A percentile compares a stretch with the other conserved stretches of the same genome.
Evolutionary conservation across 2,329 filamentous ascomycete species (phyloP).

Genomic region (Ascochyta rabiei): DNA sequence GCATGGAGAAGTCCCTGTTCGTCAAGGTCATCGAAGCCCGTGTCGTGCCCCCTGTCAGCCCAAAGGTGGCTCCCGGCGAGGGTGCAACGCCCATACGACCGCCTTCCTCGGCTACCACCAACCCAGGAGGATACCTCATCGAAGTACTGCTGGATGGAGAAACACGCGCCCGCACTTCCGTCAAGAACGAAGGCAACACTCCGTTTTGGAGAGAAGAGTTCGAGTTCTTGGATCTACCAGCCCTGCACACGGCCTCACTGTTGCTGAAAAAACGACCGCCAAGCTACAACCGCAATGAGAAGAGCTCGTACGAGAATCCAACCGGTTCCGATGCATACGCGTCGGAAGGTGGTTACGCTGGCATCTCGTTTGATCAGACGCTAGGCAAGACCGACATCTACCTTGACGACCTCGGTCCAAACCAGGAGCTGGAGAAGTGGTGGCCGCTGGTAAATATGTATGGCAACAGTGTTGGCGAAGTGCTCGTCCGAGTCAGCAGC

Average conservation of each 20-base stretch:
- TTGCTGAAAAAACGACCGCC: constrained; percentile 68
- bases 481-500: constrained; percentile 81
- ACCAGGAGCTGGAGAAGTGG: constrained; percentile 83
- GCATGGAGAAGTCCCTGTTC: constrained; percentile 67
- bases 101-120: constrained; percentile 38
- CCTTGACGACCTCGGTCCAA: constrained; percentile 76
- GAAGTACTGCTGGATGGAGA: constrained; percentile 83
- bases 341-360: constrained; percentile 52
- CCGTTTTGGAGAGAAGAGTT: constrained; percentile 86
- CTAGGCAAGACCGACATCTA: constrained; percentile 81
- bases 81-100: constrained; percentile 36
- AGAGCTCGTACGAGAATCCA: constrained; percentile 46
- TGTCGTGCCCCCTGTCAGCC: constrained; percentile 51
- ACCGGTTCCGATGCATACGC: constrained; percentile 38
- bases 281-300: constrained; percentile 46
- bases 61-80: constrained; percentile 38
- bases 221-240: constrained; percentile 75
- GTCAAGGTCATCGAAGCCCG: constrained; percentile 68
- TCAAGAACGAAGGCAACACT: constrained; percentile 71
- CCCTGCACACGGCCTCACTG: constrained; percentile 72
- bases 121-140: constrained; percentile 72
- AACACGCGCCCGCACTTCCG: constrained; percentile 75
- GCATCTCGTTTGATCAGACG: constrained; percentile 55
- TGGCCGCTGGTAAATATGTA: constrained; percentile 79
- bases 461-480: constrained; percentile 78